Conservation (phyloP, 208 protist species). For the Trypanosomatidae sp. region DNA sequence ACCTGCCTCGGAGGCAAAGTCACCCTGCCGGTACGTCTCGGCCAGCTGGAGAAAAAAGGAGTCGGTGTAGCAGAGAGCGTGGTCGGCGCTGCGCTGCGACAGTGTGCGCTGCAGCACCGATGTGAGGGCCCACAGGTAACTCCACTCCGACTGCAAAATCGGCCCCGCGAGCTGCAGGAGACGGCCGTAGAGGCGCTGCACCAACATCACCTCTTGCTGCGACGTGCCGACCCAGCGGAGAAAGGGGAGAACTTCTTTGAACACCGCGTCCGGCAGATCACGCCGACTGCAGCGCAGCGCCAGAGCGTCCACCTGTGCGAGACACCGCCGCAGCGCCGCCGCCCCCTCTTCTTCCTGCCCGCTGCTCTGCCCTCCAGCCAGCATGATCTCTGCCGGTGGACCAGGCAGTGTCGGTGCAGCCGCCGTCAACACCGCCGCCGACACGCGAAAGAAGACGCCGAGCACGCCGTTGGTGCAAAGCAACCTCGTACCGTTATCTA, state of each 20-base stretch:
- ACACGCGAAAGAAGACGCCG: constrained; percentile 25
- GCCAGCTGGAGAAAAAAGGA: constrained; percentile 68
- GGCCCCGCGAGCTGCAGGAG: constrained; percentile 45
- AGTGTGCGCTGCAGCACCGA: constrained; percentile 53
- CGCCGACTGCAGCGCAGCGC: constrained; percentile 9
- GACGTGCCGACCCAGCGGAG: constrained; percentile 45
- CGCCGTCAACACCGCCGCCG: too few species aligned
- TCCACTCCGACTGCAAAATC: constrained; percentile 53
- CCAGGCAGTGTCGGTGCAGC: too few species aligned
- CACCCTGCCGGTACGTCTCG: constrained; percentile 31
- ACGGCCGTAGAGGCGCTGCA: constrained; percentile 56
- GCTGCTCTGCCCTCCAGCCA: too few species aligned
- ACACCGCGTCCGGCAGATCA: constrained; percentile 36
- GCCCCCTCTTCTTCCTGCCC: too few species aligned
- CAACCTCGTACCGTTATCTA: constrained; percentile 11
- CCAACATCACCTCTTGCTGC: constrained; percentile 63
- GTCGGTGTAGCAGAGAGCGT: constrained; percentile 63
- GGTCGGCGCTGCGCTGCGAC: constrained; percentile 31
- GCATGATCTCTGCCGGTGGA: too few species aligned
- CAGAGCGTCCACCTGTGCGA: constrained; percentile 30
- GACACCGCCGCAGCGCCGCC: constrained; percentile 23
- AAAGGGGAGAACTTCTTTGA: constrained; percentile 47
- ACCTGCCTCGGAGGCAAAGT: constrained; percentile 20
- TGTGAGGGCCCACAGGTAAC: constrained; percentile 56
- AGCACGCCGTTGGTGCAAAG: constrained; percentile 21